Base-by-base conservation (phyloP, 1,284 basidiomycete genomes). In the Apiotrichum laibachii region DNA sequence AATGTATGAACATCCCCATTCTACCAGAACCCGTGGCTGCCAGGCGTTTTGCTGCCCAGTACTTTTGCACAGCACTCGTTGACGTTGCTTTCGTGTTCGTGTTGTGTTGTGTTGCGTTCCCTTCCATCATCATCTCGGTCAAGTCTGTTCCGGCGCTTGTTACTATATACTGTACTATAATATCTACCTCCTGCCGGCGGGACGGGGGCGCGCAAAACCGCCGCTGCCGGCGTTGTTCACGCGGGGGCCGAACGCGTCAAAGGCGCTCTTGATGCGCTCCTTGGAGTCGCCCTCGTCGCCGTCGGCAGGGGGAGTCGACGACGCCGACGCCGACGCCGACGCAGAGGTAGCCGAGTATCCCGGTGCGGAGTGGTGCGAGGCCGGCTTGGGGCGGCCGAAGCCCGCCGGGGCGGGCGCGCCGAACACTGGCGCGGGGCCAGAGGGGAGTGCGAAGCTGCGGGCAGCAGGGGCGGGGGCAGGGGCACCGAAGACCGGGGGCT, bases 161-260 rank as follows among this genome's bases (percentile, higher is more conserved):
- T 37, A 37, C 15, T 37, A 37, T 13, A 11, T 37, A 35, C 7
- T 35, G 37, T 43, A 16, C 13, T 18, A 9, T 43, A 18, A 7
- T n/a, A 18, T 31, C 44, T 57, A 72, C 57, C 74, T 56, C 59
- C 69, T 67, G 11, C 77, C 75, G 42, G 73, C 75, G 11, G 75
- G 75, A 48, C 68, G 57, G 9, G 76, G 76, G 47, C 77, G 64
- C n/a, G 75, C 69, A 50, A 77, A 77, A 1, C 71, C 68, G 21
- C 56, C 53, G 1, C 70, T 71, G 21, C 68, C 65, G 13, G 60
- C 62, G 9, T 59, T 59, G 39, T 61, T 59, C 16, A 78, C 72
- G 50, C 77, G 72, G 1, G 77, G 77, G 35, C 77, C 77, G 55
- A 78, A 78, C 15, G 75, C 73, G 55, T 77, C 71, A 56, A 78